Percentiles rank a stretch among this genome's conserved stretches.
phyloP scores from a whole-genome alignment of 768 basidiomycete species.

The Candolleomyces aberdarensis region DNA sequence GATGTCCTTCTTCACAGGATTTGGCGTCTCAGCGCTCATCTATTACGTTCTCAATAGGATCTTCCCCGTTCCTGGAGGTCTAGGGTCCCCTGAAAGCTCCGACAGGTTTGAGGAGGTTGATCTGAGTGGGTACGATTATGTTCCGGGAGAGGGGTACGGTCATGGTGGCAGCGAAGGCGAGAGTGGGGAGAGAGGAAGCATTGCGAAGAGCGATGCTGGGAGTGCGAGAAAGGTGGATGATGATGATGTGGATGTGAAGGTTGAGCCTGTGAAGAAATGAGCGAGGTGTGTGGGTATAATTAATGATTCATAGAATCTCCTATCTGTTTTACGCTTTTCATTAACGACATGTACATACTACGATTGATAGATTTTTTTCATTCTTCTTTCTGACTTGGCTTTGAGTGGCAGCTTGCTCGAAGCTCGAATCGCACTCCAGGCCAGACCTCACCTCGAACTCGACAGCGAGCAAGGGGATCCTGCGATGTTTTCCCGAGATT shows the following conservation, averaged over 20 bases:
- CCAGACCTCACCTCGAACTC: too few relatives aligned
- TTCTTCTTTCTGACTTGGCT: neutral
- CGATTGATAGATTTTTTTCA: neutral
- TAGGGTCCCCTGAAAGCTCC: neutral
- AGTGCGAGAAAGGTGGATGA: neutral
- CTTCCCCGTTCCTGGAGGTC: conserved; percentile 56
- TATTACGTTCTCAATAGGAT: conserved; percentile 59
- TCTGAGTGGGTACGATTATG: conserved; percentile 29
- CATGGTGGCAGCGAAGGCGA: conserved; percentile 5
- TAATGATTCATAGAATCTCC: neutral
- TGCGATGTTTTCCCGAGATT: too few relatives aligned
- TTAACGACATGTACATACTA: neutral
- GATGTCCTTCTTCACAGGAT: conserved; percentile 84
- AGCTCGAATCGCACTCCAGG: too few relatives aligned
- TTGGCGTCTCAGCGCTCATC: conserved; percentile 61
- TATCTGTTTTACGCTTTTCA: neutral
- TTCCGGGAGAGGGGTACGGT: neutral
- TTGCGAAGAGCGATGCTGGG: conserved; percentile 2
- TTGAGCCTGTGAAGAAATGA: neutral
- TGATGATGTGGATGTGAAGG: neutral
- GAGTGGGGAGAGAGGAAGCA: conserved; percentile 10
- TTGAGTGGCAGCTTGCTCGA: too few relatives aligned
- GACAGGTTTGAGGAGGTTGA: conserved; percentile 55
- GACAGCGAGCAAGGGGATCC: too few relatives aligned
- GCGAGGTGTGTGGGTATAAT: neutral